Evolutionary conservation across 1,284 basidiomycete species (phyloP).

Genomic region (Pseudozyma sp.): DNA sequence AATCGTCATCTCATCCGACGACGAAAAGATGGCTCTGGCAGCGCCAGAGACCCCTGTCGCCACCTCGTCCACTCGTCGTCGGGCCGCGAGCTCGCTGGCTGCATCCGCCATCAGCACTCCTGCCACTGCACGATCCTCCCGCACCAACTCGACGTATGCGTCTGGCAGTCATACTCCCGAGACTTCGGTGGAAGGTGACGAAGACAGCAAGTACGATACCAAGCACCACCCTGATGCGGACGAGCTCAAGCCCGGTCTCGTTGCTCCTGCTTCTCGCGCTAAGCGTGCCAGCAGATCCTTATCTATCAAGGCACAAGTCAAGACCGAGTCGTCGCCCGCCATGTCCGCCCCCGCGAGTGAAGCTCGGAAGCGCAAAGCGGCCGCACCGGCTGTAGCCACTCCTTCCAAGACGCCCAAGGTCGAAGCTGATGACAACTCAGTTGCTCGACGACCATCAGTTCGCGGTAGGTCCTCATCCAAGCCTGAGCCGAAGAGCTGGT

Average conservation of each 20-base stretch:
- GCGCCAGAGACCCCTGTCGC: constrained; percentile 4
- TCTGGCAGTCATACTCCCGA: constrained; percentile 52
- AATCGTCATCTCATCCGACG: constrained; percentile 37
- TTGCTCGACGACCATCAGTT: constrained; percentile 4
- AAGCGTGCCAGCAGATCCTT: constrained; percentile 20
- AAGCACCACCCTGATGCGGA: not conserved
- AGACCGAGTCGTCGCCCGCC: constrained; percentile 4
- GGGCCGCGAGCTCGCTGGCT: constrained; percentile 23
- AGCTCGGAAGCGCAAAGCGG: constrained; percentile 29
- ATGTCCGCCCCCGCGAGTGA: not conserved
- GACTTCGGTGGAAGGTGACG: constrained; percentile 42
- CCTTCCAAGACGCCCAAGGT: constrained; percentile 10
- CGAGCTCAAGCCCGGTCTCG: constrained; percentile 8
- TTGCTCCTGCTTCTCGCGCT: not conserved
- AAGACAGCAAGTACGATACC: constrained; percentile 19
- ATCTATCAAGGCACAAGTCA: constrained; percentile 17
- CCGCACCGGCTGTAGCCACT: not conserved
- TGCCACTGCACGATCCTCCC: constrained; percentile 33
- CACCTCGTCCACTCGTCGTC: constrained; percentile 8
- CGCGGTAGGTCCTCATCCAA: constrained; percentile 15
- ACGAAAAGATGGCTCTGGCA: constrained; percentile 5
- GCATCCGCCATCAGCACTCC: constrained; percentile 31
- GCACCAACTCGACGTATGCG: constrained; percentile 31
- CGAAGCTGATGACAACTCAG: constrained; percentile 6
- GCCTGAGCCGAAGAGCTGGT: constrained; percentile 7